Conservation (phyloP, 2,329 filamentous ascomycete genomes). For the Drechslera avenae region DNA sequence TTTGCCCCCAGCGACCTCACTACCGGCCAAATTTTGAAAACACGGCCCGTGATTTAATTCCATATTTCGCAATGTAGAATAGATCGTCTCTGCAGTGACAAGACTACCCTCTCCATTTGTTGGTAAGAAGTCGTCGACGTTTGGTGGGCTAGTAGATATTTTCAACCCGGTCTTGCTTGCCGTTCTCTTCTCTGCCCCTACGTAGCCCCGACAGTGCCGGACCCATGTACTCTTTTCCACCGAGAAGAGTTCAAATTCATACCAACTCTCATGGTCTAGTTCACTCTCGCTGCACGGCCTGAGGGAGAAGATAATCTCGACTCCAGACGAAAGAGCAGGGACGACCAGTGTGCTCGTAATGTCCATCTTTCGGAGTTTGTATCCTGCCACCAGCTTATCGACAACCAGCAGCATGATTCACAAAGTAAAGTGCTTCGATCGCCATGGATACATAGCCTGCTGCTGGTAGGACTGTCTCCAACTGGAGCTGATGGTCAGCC, state of each 20-base stretch:
- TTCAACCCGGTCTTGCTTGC: too few species aligned
- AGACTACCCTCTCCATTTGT: not conserved
- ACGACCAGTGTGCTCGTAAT: too few species aligned
- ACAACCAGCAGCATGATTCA: too few species aligned
- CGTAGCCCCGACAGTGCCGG: conserved; percentile 1
- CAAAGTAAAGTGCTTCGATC: conserved; percentile 41
- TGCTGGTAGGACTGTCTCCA: conserved; percentile 51
- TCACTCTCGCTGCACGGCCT: conserved; percentile 5
- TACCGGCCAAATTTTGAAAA: conserved; percentile 16
- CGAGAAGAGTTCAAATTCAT: conserved; percentile 6
- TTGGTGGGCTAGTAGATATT: too few species aligned
- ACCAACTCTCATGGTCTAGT: conserved; percentile 2
- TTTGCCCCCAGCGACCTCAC: not conserved
- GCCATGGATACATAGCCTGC: conserved; percentile 54
- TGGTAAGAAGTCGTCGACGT: too few species aligned
- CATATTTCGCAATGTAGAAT: conserved; percentile 50
- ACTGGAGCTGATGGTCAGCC: conserved; percentile 47
- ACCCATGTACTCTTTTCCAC: conserved; percentile 3
- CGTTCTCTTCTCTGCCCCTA: not conserved
- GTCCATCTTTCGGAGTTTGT: conserved; percentile 2
- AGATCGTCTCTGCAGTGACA: conserved; percentile 31
- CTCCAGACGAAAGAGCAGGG: too few species aligned
- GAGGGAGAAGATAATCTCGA: conserved; percentile 16
- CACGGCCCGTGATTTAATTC: conserved; percentile 20
- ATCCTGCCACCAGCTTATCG: too few species aligned